A percentile compares a stretch with the other conserved stretches of the same genome.
Evolutionary conservation across 2,329 filamentous ascomycete species (phyloP).

Genomic region (Fusarium praegraminearum): DNA sequence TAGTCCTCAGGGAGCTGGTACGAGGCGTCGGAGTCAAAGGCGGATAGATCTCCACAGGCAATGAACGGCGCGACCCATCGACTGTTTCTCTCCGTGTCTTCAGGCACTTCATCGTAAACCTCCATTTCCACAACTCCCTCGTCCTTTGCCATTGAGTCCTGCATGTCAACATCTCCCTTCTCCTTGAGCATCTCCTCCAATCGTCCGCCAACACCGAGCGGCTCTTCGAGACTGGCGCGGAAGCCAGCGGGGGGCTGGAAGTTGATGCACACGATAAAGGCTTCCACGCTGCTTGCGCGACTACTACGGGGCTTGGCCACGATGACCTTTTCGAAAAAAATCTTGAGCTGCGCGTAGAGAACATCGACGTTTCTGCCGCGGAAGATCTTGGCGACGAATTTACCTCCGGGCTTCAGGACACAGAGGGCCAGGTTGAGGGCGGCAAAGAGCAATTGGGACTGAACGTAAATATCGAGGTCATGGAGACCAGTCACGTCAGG

Average conservation of each 20-base stretch:
- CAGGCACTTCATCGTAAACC: constrained; percentile 60
- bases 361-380: constrained; percentile 94
- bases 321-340: constrained; percentile 86
- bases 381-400: constrained; percentile 99
- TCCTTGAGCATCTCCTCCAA: constrained; percentile 64
- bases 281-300: constrained; percentile 95
- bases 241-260: constrained; percentile 85
- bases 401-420: constrained; percentile 90
- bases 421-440: constrained; percentile 94
- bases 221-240: constrained; percentile 79
- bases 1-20: constrained; percentile 90
- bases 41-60: constrained; percentile 94
- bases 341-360: constrained; percentile 91
- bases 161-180: constrained; percentile 56
- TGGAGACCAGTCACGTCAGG: constrained; percentile 97
- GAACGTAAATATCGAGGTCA: constrained; percentile 97
- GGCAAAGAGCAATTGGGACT: constrained; percentile 93
- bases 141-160: constrained; percentile 53
- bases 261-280: constrained; percentile 94
- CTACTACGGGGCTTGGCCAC: constrained; percentile 95
- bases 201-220: constrained; percentile 73
- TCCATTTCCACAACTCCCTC: constrained; percentile 61
- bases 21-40: constrained; percentile 95
- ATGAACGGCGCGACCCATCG: constrained; percentile 96
- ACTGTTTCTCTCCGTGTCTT: constrained; percentile 54